Evolutionary conservation across 2,329 filamentous ascomycete genomes (phyloP), one percentile per base, ranked within the genome.

Genomic region (Thermoascus crustaceus): DNA sequence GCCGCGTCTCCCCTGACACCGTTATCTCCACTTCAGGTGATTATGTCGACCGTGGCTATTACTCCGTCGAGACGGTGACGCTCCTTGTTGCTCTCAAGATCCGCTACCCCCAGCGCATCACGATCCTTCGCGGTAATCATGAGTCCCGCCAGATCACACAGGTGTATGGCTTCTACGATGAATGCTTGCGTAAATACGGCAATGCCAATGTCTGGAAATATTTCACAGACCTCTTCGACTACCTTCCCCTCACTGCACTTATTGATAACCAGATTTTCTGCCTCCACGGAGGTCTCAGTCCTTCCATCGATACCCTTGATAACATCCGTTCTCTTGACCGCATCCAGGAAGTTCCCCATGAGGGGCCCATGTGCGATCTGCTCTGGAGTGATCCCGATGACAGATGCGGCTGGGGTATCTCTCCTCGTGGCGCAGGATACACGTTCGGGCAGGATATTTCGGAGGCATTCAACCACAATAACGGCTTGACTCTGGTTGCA

Each of bases 161-260:
- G 65, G 91, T 98, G 40, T 98, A 98, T 62, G 91, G 91, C 44
- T 98, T 98, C 71, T 98, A 98, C 60, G 96, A 91, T 14, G 91
- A 98, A 60, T 98, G 91, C 64, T 87, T 84, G 13, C 82, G 91
- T 49, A 98, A 98, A 66, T 98, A 98, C 64, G 91, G 91, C 58
- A 96, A 94, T 57, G 87, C 91, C 45, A 95, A 91, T 53, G 91
- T 98, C 14, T 98, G 91, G 91, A 91, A 98, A 64, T 91, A 96
- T 62, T 98, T 98, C 59, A 98, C 91, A 47, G 91, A 98, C 67
- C 96, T 98, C 88, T 98, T 98, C 64, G 91, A 98, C 66, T 98
- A 94, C 62, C 72, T 98, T 45, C 96, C 89, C 5, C 71, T 98
- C 38, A 94, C 85, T 52, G 93, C 96, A 42, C 89, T 98, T 45